Base-by-base conservation (phyloP, 805 yeast species). In the Candida qinlingensis region DNA sequence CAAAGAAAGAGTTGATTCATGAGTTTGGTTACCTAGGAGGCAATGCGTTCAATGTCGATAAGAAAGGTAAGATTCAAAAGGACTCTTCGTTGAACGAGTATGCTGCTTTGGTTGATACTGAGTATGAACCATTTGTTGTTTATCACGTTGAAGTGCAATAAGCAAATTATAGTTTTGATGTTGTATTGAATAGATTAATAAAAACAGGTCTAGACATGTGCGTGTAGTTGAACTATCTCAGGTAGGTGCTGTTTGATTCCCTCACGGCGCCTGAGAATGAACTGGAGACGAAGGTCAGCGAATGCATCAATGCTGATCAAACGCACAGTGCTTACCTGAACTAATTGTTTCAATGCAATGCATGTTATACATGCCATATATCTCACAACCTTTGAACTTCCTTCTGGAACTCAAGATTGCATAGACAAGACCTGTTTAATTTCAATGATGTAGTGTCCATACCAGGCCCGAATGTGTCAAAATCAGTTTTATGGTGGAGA, bases 91-190 rank as follows among this genome's bases (percentile, higher is more conserved):
- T 92, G 60, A 80, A 83, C 57, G 98, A 92, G 66, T 94, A 87
- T 66, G 92, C 97, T 9, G 81, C 96, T 2, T 71, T 94, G 60
- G 97, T 90, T 44, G 99, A 94, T 68, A 81, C 92, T 30, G 97
- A 92, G 50, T 92, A 92, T 66, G 96, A 92, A 70, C 98, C 98
- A 45, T 94, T 94, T 70, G 99, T 92, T 46, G 69, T 94, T 57
- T 92, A 88, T 66, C 77, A 77, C 44, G 68, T 80, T 39, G 75
- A 69, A 50, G 56, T 79, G 42, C 60, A 65, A 51, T 70, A 48
- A 56, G 19, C 19, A 19, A 19, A 19, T 19, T 19, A 19, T 19
- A 19, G 19, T 19, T 19, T 19, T 19, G 19, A 31, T 31, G n/a
- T 34, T 34, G 37, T 34, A 34, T 19, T 19, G 11, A 31, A 8